phyloP scores from a whole-genome alignment of 139 green algal genomes.

The Closterium sp. region DNA sequence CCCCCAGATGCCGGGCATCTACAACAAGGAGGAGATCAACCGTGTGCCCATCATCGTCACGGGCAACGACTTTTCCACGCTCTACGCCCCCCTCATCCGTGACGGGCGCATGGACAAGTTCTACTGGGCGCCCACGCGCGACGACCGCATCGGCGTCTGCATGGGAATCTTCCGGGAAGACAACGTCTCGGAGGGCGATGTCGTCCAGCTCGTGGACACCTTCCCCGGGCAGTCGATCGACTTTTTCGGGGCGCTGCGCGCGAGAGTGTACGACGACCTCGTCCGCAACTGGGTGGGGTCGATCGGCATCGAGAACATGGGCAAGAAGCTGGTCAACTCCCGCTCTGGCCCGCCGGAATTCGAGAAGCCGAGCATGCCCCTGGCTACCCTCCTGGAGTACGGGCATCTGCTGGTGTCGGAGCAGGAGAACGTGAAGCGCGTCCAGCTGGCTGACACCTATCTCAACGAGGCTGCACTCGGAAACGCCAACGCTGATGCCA shows the following conservation, averaged over 20 bases:
- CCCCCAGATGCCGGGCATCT: constrained; percentile 69
- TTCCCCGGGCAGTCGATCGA: constrained; percentile 90
- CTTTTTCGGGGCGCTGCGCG: constrained; percentile 61
- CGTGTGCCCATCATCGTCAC: constrained; percentile 92
- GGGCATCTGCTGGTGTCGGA: constrained; percentile 82
- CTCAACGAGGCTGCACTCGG: constrained; percentile 77
- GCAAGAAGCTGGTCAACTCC: constrained; percentile 86
- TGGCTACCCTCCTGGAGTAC: constrained; percentile 83
- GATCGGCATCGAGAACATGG: constrained; percentile 85
- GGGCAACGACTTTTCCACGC: constrained; percentile 98
- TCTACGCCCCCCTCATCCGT: constrained; percentile 97
- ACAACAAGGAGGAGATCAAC: constrained; percentile 75
- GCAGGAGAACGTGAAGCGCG: constrained; percentile 98
- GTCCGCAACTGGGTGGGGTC: constrained; percentile 74
- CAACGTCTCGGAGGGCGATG: constrained; percentile 43
- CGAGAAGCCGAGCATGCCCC: constrained; percentile 79
- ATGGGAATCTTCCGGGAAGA: constrained; percentile 93
- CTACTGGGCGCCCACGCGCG: constrained; percentile 92
- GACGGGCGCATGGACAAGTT: constrained; percentile 99
- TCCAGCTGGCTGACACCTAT: constrained; percentile 96
- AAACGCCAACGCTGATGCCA: constrained; percentile 23
- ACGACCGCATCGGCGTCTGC: constrained; percentile 94
- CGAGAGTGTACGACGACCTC: constrained; percentile 90
- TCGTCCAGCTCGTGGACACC: constrained; percentile 76
- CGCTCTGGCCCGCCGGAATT: constrained; percentile 66